A percentile compares a stretch with the other conserved stretches of the same genome.
These are phyloP conservation scores for Eucalyptus leucophloia DNA, from an alignment of 345 rosid genomes.

Conservation along the genomic window DNA sequence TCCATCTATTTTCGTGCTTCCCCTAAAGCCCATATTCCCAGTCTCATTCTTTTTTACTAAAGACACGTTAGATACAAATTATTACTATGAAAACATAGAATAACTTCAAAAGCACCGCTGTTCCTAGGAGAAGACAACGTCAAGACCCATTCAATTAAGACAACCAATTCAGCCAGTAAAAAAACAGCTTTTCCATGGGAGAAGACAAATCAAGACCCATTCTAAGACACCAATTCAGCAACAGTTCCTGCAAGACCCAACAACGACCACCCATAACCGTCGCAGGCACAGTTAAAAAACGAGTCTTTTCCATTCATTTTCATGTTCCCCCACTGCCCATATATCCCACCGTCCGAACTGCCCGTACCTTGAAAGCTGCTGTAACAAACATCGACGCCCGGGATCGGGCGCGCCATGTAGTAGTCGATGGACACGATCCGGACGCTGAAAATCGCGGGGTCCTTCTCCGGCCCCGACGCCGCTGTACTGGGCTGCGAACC, in stretches of 20 bases:
- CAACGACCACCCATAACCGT: neutral
- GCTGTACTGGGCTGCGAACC: conserved; percentile 21
- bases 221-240: no score
- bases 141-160: no score
- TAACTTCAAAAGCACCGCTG: no score
- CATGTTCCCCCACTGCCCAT: neutral
- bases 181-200: no score
- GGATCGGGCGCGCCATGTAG: conserved; percentile 79
- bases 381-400: conserved; percentile 59
- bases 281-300: neutral
- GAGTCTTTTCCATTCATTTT: neutral
- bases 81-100: no score
- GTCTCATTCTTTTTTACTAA: no score
- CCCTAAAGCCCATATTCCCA: no score
- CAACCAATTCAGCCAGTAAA: no score
- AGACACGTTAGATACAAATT: no score
- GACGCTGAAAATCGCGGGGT: conserved; percentile 47
- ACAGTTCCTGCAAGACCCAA: neutral
- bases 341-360: neutral
- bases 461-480: neutral
- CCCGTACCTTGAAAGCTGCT: conserved; percentile 69
- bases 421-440: conserved; percentile 79
- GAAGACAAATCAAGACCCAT: no score
- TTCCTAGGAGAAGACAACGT: no score
- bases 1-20: neutral